Evolutionary conservation across 2,329 filamentous ascomycete species (phyloP), one percentile per base, ranked within the genome.

Genomic region (Hawksworthiomyces lignivorus): DNA sequence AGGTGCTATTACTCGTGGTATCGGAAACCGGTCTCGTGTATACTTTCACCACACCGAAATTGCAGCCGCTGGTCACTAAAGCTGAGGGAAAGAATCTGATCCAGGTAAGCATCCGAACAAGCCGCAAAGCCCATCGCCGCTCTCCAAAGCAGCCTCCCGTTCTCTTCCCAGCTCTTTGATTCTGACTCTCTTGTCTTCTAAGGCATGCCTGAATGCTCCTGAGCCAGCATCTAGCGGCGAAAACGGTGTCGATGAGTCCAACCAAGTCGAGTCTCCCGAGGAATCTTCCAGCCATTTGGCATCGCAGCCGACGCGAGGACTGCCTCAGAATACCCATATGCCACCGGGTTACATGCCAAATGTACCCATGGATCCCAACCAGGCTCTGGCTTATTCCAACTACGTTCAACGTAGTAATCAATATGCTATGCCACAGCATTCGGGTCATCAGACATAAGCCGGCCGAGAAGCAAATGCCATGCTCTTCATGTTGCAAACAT

Each of bases 1-100:
- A 98, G 73, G 92, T 98, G 37, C 76, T 98, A 24, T 78, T 98
- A 29, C 81, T 98, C 41, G 90, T 97, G 56, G 90, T 97, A 50
- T 97, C 90, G 33, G 90, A 97, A 71, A 97, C 90, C 19, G 90
- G 90, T 52, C 80, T 97, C 26, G 90, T 97, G 56, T 97, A 97
- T 68, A 97, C 90, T 46, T 97, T 97, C 64, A 97, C 90, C 48
- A 98, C 92, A 14, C 92, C 92, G 17, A 98, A 98, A 73, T 80
- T 98, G 43, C 92, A 97, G 69, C 92, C 92, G 49, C 80, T 98
- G 41, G 92, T 97, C 54, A 98, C 92, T 50, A 97, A 97, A 72
- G 84, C 92, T 15, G 92, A 97, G 68, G 92, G 92, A 69, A 98
- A 98, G 78, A 98, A 98, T 63, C 72, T 98, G 52, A 97, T 98